Base-by-base conservation (phyloP, 495 filamentous ascomycete genomes). In the Penicillium coprophilum region DNA sequence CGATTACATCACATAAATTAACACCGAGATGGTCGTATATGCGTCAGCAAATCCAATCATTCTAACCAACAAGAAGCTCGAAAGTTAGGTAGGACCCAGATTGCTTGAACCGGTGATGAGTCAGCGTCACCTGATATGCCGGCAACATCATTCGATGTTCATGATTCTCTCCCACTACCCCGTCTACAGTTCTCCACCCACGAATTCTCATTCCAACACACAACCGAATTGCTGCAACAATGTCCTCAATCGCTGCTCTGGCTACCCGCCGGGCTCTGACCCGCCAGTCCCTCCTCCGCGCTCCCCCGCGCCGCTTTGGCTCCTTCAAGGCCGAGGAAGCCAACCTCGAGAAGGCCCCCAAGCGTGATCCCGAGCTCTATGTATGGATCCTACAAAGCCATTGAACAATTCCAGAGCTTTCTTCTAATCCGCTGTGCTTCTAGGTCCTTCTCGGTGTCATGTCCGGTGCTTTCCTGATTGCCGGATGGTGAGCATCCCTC, bases 401-500 rank as follows among this genome's bases (percentile, higher is more conserved):
- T 58, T 64, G 53, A 47, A 47, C 43, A 32, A 47, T 40, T 9
- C n/a, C 28, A 51, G 38, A 57, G 21, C 50, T 28, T 23, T 46
- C 31, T 28, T 36, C 67, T 68, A 68, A 69, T 51, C 50, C 50
- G 0, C 8, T 52, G 17, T 44, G 12, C 1, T 19, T 31, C 60
- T 62, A 98, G 94, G 85, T 96, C 64, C 86, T 98, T 49, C 80
- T 91, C 57, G 89, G 84, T 66, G 87, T 98, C 64, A 97, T 98
- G 95, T 86, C 89, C 56, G 85, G 86, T 69, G 88, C 89, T 65
- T 89, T 96, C 65, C 83, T 85, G 53, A 82, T 94, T 68, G 95
- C 88, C 55, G 94, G 94, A 65, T 96, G 85, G 85, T 79, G 62
- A 75, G 66, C 71, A 60, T 50, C 41, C 53, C 52, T 54, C 52